phyloP scores from a whole-genome alignment of 2,329 filamentous ascomycete species.

The Geoglossum cookeanum region DNA sequence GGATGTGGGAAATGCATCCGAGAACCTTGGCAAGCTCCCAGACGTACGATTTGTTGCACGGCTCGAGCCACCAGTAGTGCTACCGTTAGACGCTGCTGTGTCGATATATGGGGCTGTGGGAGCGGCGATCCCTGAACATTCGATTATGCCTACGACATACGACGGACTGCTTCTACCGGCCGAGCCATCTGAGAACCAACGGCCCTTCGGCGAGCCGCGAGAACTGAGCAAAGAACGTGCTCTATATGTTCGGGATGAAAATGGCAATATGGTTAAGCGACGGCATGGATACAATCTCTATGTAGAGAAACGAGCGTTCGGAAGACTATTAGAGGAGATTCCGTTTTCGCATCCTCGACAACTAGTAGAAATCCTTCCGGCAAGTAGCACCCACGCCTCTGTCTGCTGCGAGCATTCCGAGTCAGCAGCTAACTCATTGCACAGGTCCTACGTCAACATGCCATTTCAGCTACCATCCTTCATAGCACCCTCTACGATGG shows the following conservation, averaged over 20 bases:
- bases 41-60: conserved; percentile 57
- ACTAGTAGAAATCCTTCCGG: conserved; percentile 52
- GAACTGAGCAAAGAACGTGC: conserved; percentile 31
- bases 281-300: conserved; percentile 40
- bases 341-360: conserved; percentile 65
- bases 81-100: conserved; percentile 45
- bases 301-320: conserved; percentile 55
- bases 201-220: conserved; percentile 33
- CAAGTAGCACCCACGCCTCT: conserved; percentile 9
- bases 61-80: conserved; percentile 53
- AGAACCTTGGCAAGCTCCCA: conserved; percentile 35
- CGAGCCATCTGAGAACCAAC: conserved; percentile 22
- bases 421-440: neutral
- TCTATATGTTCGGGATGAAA: conserved; percentile 23
- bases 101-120: conserved; percentile 41
- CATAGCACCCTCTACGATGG: conserved; percentile 34
- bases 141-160: conserved; percentile 26
- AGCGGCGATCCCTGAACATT: conserved; percentile 35
- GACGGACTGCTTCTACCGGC: conserved; percentile 33
- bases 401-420: neutral
- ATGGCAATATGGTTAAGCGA: conserved; percentile 12
- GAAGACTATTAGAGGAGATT: conserved; percentile 44
- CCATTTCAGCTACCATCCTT: conserved; percentile 46
- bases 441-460: conserved; percentile 46
- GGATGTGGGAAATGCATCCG: conserved; percentile 31